Evolutionary conservation across 2,329 filamentous ascomycete genomes (phyloP).

Genomic region (Raffaelea arxii): DNA sequence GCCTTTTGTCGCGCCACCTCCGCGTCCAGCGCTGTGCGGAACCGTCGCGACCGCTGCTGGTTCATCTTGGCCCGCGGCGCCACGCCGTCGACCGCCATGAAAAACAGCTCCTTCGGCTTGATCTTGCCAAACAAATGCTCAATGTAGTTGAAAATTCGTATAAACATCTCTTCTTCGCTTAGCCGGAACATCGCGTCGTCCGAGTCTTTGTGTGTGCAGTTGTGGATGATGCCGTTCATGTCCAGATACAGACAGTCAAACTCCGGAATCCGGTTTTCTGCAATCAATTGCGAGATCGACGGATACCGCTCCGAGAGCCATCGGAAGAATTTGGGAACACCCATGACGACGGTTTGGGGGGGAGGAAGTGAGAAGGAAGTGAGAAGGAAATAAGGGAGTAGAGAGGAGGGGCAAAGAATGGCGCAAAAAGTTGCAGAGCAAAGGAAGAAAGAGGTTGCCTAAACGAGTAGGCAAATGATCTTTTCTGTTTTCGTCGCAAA

Average conservation of each 20-base stretch:
- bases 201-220: constrained; percentile 95
- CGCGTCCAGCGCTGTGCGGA: constrained; percentile 84
- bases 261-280: constrained; percentile 96
- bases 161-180: constrained; percentile 98
- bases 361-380: background rate
- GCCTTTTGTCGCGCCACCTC: constrained; percentile 90
- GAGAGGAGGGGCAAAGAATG: background rate
- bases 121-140: constrained; percentile 98
- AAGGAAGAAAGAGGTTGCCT: background rate
- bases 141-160: constrained; percentile 99
- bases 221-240: constrained; percentile 99
- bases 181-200: constrained; percentile 87
- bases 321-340: constrained; percentile 86
- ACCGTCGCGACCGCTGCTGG: constrained; percentile 90
- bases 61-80: constrained; percentile 99
- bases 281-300: constrained; percentile 94
- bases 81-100: constrained; percentile 98
- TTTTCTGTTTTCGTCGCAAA: too few species aligned
- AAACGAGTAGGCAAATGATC: too few species aligned
- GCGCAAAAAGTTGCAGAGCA: too few species aligned
- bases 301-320: constrained; percentile 99
- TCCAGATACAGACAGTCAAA: constrained; percentile 97
- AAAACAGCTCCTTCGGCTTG: constrained; percentile 96
- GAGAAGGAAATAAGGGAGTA: background rate
- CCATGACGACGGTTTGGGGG: constrained; percentile 7